Conservation (phyloP, 139 green algal species). For the Microglena sp. region DNA sequence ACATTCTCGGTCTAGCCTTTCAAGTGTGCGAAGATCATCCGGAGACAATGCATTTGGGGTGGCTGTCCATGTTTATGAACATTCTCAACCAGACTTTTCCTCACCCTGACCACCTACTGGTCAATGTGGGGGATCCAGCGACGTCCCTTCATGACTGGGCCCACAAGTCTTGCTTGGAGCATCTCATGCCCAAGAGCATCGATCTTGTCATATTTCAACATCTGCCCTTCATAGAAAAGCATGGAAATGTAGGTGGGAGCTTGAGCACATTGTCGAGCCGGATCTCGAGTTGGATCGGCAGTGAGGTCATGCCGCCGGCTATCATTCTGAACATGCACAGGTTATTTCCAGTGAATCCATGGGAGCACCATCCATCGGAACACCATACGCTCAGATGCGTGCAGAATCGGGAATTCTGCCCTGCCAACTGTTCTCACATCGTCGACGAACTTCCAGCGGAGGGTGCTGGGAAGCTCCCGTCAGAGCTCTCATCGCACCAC, state of each 20-base stretch:
- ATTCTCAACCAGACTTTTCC: neutral
- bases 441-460: neutral
- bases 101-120: conserved; percentile 2
- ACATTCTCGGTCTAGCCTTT: no score
- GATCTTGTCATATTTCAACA: no score
- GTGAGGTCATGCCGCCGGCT: neutral
- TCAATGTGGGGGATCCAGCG: conserved; percentile 1
- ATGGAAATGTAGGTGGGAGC: no score
- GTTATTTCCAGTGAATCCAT: neutral
- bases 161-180: no score
- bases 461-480: no score
- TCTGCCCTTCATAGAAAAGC: no score
- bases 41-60: neutral
- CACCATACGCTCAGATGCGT: neutral
- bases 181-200: no score
- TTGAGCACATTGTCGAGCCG: no score
- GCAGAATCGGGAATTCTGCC: neutral
- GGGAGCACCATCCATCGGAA: neutral
- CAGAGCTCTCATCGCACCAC: neutral
- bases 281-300: no score
- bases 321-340: neutral
- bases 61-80: conserved; percentile 3
- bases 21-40: no score
- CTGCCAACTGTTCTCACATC: neutral
- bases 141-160: neutral